Conservation (phyloP, 2,329 filamentous ascomycete genomes). For the Dactylellina sp. region DNA sequence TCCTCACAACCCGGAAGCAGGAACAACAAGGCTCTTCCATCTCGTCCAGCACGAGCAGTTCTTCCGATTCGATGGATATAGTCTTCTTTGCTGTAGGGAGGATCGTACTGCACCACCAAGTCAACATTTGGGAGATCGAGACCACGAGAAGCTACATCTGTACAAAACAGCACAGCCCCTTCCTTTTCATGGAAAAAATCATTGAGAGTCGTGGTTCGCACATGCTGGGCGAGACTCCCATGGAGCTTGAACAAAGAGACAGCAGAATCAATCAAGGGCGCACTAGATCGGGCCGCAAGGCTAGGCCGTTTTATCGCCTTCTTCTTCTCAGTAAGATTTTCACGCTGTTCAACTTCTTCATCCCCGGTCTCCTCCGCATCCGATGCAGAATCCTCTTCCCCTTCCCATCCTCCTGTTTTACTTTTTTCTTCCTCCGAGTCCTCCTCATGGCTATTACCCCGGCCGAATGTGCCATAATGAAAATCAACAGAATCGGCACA, state of each 20-base stretch:
- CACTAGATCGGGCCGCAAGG: slow-evolving; percentile 62
- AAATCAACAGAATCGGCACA: slow-evolving; percentile 98
- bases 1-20: slow-evolving; percentile 91
- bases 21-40: slow-evolving; percentile 89
- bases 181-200: slow-evolving; percentile 80
- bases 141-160: slow-evolving; percentile 94
- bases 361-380: slow-evolving; percentile 22
- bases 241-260: slow-evolving; percentile 89
- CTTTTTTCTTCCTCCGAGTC: slow-evolving; percentile 62
- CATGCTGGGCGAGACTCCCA: slow-evolving; percentile 86
- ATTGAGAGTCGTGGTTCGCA: slow-evolving; percentile 85
- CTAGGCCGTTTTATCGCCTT: slow-evolving; percentile 57
- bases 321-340: slow-evolving; percentile 58
- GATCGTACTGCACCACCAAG: slow-evolving; percentile 94
- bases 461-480: slow-evolving; percentile 83
- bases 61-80: slow-evolving; percentile 94
- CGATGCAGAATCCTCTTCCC: slow-evolving; percentile 8
- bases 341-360: slow-evolving; percentile 59
- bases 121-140: slow-evolving; percentile 96
- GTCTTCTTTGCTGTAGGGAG: slow-evolving; percentile 90
- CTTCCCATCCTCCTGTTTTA: slow-evolving; percentile 57
- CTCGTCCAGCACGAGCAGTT: slow-evolving; percentile 89
- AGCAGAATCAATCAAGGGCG: slow-evolving; percentile 76
- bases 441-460: background rate
- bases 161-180: slow-evolving; percentile 87